Percentiles rank a stretch among this genome's conserved stretches.
Conservation (phyloP, 805 yeast species). For the Cyberlindnera saturnus region DNA sequence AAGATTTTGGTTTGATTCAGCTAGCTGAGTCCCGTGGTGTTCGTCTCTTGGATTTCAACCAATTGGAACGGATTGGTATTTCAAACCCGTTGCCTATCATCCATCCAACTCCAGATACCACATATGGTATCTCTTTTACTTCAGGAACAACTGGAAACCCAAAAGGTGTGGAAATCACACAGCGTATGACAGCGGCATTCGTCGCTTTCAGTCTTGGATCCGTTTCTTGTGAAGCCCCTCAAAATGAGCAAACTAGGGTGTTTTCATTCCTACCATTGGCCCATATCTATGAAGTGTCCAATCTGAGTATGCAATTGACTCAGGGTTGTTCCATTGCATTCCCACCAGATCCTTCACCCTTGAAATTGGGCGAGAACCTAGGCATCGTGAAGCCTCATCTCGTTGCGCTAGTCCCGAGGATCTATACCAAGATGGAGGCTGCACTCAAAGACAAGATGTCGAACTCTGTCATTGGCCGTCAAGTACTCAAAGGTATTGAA, state of each 20-base stretch:
- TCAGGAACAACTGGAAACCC: conserved; percentile 66
- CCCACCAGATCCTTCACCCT: conserved; percentile 38
- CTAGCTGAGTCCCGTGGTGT: conserved; percentile 19
- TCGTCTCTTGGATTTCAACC: conserved; percentile 31
- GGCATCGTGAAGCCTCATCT: conserved; percentile 38
- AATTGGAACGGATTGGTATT: conserved; percentile 28
- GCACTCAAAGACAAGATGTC: conserved; percentile 29
- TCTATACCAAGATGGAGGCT: conserved; percentile 48
- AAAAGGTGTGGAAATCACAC: conserved; percentile 51
- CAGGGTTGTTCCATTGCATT: conserved; percentile 40
- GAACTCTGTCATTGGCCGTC: conserved; percentile 9
- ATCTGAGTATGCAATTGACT: conserved; percentile 24
- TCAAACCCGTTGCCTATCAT: conserved; percentile 29
- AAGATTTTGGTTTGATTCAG: conserved; percentile 20
- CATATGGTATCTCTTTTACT: conserved; percentile 53
- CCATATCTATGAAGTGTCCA: conserved; percentile 52
- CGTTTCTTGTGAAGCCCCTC: conserved; percentile 3
- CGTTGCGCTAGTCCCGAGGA: conserved; percentile 50
- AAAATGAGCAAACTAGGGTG: conserved; percentile 24
- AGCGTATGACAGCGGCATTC: conserved; percentile 36
- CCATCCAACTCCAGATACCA: conserved; percentile 32
- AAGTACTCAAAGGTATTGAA: conserved; percentile 10
- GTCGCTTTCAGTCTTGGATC: conserved; percentile 23
- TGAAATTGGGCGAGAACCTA: conserved; percentile 45
- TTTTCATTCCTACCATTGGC: conserved; percentile 49